Evolutionary conservation across 2,329 filamentous ascomycete genomes (phyloP), one percentile per base, ranked within the genome.

Genomic region (Aureobasidium uvarum): DNA sequence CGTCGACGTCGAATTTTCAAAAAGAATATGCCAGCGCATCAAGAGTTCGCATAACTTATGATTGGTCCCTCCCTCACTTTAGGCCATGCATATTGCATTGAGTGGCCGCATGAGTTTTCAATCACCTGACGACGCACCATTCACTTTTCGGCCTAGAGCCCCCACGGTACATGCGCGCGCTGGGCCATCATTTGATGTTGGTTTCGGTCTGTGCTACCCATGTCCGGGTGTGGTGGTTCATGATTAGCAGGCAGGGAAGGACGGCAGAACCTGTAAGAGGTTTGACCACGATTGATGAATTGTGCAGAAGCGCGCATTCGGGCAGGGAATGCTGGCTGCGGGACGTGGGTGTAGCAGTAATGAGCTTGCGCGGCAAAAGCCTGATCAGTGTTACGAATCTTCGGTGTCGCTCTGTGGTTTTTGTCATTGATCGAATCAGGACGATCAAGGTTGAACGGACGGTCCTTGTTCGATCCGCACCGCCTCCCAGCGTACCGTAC

Each of bases 51-150:
- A 62, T 50, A 62, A 62, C 16, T 39, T 62, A 62, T 62, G 58
- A 62, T 51, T 51, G 58, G 46, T 51, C 58, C n/a, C 25, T 63
- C n/a, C 10, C 48, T 23, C 46, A 16, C 38, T 54, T 45, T 63
- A 36, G 48, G 36, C 48, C 60, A 39, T 63, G 60, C 60, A 45
- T 63, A 25, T 25, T 45, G 60, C 59, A 52, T 62, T 23, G 59
- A 23, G 46, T 8, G 38, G 6, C 60, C 48, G 60, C 60, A 63
- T 63, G 60, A 63, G 60, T 45, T 33, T 52, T 63, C 48, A 63
- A 45, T 63, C 60, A 63, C 48, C 48, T 63, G 60, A 63, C 48
- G 59, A 62, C 36, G 60, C 38, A 63, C 60, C n/a, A 52, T 63
- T 48, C 60, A 25, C 36, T 54, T 63, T 54, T 63, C 18, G 33